These are phyloP conservation scores for Coelastrella sp. DNA, from an alignment of 139 green algal species.

Conservation along the genomic window DNA sequence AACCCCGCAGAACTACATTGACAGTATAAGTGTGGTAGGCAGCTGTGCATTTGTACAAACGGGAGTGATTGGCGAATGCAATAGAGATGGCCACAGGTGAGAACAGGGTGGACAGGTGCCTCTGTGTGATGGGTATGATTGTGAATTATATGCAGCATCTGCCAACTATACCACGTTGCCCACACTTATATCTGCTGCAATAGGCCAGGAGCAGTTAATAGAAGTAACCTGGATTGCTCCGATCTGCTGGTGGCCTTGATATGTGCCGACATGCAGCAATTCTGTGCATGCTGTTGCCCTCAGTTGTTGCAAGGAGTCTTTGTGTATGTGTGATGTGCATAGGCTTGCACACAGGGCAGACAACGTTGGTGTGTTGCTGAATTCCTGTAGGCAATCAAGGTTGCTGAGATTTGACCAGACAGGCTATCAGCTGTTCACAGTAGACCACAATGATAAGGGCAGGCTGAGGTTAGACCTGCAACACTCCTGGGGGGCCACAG, in stretches of 20 bases:
- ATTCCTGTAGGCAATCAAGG: conserved; percentile 42
- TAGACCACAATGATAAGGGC: conserved; percentile 75
- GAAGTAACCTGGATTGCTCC: too few species aligned
- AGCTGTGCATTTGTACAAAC: conserved; percentile 82
- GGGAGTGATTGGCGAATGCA: conserved; percentile 86
- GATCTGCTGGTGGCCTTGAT: too few species aligned
- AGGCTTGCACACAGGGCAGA: too few species aligned
- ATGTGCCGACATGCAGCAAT: too few species aligned
- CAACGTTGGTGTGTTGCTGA: too few species aligned
- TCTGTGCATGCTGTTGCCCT: too few species aligned
- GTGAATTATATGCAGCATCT: too few species aligned
- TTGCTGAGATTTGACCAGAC: conserved; percentile 54
- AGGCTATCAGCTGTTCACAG: conserved; percentile 76
- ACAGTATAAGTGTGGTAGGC: conserved; percentile 74
- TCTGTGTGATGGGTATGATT: neutral
- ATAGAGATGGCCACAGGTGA: conserved; percentile 73
- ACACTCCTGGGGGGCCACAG: neutral
- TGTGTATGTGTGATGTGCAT: too few species aligned
- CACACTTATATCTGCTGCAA: too few species aligned
- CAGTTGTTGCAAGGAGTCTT: too few species aligned
- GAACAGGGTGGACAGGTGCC: neutral
- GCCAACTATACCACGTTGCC: too few species aligned
- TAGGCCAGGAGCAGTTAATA: too few species aligned
- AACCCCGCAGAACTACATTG: conserved; percentile 69
- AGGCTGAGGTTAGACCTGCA: conserved; percentile 70